Conservation (phyloP, 306 rosid species). For the Malus orientalis region DNA sequence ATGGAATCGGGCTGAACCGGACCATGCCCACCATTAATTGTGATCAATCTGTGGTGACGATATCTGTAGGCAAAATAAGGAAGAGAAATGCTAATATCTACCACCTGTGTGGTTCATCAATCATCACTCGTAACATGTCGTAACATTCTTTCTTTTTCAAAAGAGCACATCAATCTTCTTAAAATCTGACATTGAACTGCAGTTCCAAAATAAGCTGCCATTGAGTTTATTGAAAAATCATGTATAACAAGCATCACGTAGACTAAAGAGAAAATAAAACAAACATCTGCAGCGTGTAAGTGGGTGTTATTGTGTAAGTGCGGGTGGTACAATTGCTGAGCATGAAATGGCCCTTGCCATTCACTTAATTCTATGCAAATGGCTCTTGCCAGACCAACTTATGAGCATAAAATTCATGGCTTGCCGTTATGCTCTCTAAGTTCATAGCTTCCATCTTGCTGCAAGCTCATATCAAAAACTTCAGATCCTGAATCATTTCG, state of each 20-base stretch:
- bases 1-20: no score
- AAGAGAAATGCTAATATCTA: not conserved
- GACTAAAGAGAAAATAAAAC: not conserved
- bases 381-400: not conserved
- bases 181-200: not conserved
- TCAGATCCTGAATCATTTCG: slow-evolving; percentile 34
- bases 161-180: not conserved
- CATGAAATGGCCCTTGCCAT: not conserved
- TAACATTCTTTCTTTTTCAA: not conserved
- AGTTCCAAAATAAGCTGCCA: not conserved
- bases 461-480: slow-evolving; percentile 68
- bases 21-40: no score
- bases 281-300: not conserved
- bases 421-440: slow-evolving; percentile 26
- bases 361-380: not conserved
- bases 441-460: slow-evolving; percentile 60
- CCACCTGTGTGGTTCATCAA: not conserved
- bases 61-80: not conserved
- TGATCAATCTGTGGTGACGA: not conserved
- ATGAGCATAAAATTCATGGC: not conserved
- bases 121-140: not conserved
- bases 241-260: not conserved
- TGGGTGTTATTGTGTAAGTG: not conserved
- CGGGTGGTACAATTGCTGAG: not conserved
- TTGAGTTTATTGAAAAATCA: not conserved